These are phyloP conservation scores for Globisporangium recalcitrans DNA, from an alignment of 352 stramenopile genomes.

Conservation along the genomic window DNA sequence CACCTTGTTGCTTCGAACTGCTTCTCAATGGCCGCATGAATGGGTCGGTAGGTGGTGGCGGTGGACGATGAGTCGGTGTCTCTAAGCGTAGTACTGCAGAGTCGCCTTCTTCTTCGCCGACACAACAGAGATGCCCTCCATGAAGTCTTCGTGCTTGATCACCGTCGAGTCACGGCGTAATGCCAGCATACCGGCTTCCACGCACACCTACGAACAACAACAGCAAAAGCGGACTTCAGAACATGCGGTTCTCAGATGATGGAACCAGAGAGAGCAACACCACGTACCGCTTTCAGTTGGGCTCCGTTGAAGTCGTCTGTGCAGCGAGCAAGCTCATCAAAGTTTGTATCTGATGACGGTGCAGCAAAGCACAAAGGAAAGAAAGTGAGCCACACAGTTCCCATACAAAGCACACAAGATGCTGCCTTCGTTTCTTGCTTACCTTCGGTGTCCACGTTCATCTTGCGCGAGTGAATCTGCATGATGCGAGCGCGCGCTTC, in stretches of 20 bases:
- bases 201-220: constrained; percentile 68
- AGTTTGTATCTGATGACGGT: constrained; percentile 88
- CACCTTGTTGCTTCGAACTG: not conserved
- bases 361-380: not conserved
- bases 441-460: constrained; percentile 93
- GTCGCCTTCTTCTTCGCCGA: constrained; percentile 97
- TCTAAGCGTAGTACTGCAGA: constrained; percentile 96
- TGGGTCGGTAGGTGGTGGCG: not conserved
- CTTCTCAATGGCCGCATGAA: not conserved
- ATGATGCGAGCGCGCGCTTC: constrained; percentile 95
- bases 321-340: constrained; percentile 95
- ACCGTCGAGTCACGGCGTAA: constrained; percentile 92
- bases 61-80: not conserved
- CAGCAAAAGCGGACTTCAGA: not conserved
- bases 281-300: constrained; percentile 92
- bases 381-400: not conserved
- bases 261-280: constrained; percentile 1
- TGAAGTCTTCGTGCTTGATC: constrained; percentile 99
- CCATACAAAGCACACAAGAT: not conserved
- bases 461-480: constrained; percentile 96
- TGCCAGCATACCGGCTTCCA: constrained; percentile 98
- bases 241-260: not conserved
- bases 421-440: not conserved
- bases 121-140: constrained; percentile 98
- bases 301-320: constrained; percentile 99